Conservation (phyloP, 768 basidiomycete species). For the Podaxis carcinomalis region DNA sequence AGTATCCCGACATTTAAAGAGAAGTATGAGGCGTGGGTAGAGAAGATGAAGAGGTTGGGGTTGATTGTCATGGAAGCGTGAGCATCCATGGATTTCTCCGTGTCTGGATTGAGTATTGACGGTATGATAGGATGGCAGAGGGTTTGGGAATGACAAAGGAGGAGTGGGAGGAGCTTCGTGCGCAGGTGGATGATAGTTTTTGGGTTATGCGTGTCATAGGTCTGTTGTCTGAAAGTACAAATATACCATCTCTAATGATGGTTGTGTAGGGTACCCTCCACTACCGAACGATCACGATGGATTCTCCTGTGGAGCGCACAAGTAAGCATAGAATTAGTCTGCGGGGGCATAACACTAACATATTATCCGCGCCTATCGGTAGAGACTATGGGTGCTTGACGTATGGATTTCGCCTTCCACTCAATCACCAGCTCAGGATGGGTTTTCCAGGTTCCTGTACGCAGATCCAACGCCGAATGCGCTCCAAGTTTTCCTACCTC, state of each 20-base stretch:
- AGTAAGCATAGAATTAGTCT: slow-evolving; percentile 35
- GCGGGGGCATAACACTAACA: background rate
- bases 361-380: background rate
- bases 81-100: slow-evolving; percentile 22
- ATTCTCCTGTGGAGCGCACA: slow-evolving; percentile 88
- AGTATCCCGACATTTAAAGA: slow-evolving; percentile 49
- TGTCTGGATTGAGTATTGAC: too few species aligned
- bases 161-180: slow-evolving; percentile 68
- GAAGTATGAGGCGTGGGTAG: slow-evolving; percentile 71
- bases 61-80: slow-evolving; percentile 84
- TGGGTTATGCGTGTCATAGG: slow-evolving; percentile 89
- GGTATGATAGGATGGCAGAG: slow-evolving; percentile 60
- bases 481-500: slow-evolving; percentile 72
- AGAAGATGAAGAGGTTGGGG: slow-evolving; percentile 83
- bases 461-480: slow-evolving; percentile 79
- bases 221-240: slow-evolving; percentile 19
- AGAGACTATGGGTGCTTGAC: slow-evolving; percentile 93
- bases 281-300: slow-evolving; percentile 77
- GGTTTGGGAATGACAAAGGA: slow-evolving; percentile 70
- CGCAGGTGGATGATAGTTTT: slow-evolving; percentile 77
- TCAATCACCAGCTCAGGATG: background rate
- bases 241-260: background rate
- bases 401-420: slow-evolving; percentile 31
- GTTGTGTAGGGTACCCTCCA: slow-evolving; percentile 71
- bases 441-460: slow-evolving; percentile 64